Evolutionary conservation across 2,329 filamentous ascomycete genomes (phyloP), one percentile per base, ranked within the genome.

Genomic region (Aspergillus japonicus): DNA sequence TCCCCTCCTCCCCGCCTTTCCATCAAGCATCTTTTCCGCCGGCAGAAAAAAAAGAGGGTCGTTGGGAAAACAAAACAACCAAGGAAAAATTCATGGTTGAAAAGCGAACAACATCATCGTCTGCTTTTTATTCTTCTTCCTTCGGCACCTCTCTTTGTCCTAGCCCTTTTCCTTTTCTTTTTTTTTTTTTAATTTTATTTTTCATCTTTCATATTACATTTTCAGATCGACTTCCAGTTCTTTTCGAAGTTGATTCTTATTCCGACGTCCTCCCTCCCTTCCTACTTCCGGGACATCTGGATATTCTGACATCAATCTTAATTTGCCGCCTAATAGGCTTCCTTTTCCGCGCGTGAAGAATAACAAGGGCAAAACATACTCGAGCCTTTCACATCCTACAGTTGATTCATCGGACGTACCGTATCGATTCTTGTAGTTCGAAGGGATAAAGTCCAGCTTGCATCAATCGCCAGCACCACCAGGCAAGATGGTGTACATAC

Each of bases 401-500:
- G 4, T 16, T 44, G 21, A 53, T 47, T 35, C 19, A 12, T 42
- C 47, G 24, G 42, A 35, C 33, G 23, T 29, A 24, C 11, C 21
- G 5, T 48, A 55, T 55, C 44, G 42, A 42, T 47, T n/a, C 6
- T 16, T 48, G 53, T 55, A 55, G 24, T 31, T 35, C 26, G n/a
- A 48, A 29, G 53, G 24, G n/a, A 19, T 19, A 16, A 44, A 16
- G 3, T 6, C 16, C 39, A 5, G 6, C 16, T 44, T 44, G 6
- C 14, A 19, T 16, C 39, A 16, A 44, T 16, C 39, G 16, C 16
- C n/a, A 19, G 14, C 16, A 55, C n/a, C 8, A 24, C 21, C 44
- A 54, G 19, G 29, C 67, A 82, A 70, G 57, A 97, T 97, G 92
- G 93, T 95, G 63, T 98, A 98, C 83, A 92, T 99, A 62, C 91